Evolutionary conservation across 495 filamentous ascomycete species (phyloP), one percentile per base, ranked within the genome.

Genomic region (Neurospora tetrasperma): DNA sequence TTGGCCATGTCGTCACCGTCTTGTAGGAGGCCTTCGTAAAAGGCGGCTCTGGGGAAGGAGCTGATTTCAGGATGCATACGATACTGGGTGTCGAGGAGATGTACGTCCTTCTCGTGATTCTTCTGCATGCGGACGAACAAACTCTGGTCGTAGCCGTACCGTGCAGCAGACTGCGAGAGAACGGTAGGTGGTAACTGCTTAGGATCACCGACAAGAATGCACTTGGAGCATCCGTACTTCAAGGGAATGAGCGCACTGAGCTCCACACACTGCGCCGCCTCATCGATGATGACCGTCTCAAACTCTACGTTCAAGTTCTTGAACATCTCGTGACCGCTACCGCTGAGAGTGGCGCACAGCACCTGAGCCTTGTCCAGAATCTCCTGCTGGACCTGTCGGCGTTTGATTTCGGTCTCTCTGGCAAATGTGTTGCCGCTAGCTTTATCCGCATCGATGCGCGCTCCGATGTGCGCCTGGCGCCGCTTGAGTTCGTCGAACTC

Each of bases 41-140:
- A 99, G 44, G 94, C 90, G 73, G 86, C 82, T 80, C 94, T 97
- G 1, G 96, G 96, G 81, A 97, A 99, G 42, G 78, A 77, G 80
- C 93, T 96, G 80, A 99, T 99, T 73, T 93, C 92, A 0, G 96
- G 96, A 83, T 99, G 96, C 96, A 99, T 99, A 83, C 96, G 96
- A 79, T 99, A 99, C 78, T 99, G 96, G 42, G 90, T 94, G 81
- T 98, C 95, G 27, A 99, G 88, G 43, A 99, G 86, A 82, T 98
- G 95, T n/a, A 99, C 91, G 75, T 96, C 91, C 48, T 90, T 84
- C 2, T 93, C 91, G 75, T 94, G 90, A 74, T 98, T 98, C 74
- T 88, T 87, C 79, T 98, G 94, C 96, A 99, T 99, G 40, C 96
- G 90, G 54, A 98, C 96, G 83, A 99, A 99, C 81, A 99, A 85